Conservation (phyloP, 1,284 basidiomycete genomes). For the Pseudozyma sp. region DNA sequence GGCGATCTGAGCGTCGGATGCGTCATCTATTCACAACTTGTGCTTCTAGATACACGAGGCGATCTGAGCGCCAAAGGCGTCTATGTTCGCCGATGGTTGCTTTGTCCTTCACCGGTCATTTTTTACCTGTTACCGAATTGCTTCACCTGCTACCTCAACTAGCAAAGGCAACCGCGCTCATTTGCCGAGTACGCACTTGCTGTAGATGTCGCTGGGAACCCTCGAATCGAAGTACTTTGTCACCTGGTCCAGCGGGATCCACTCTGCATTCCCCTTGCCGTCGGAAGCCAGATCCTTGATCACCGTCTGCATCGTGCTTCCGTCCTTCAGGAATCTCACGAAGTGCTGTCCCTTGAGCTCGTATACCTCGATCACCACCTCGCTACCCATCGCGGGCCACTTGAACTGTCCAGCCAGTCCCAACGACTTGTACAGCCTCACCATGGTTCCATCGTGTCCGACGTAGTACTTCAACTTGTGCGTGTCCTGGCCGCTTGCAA, state of each 20-base stretch:
- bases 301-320: slow-evolving; percentile 32
- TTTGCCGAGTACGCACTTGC: slow-evolving; percentile 40
- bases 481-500: slow-evolving; percentile 18
- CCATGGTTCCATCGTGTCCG: slow-evolving; percentile 60
- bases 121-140: too few relatives aligned
- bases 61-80: too few relatives aligned
- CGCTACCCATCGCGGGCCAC: slow-evolving; percentile 51
- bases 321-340: slow-evolving; percentile 37
- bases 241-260: slow-evolving; percentile 38
- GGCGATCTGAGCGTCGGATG: too few relatives aligned
- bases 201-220: slow-evolving; percentile 43
- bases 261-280: slow-evolving; percentile 9
- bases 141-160: too few relatives aligned
- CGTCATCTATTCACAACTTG: too few relatives aligned
- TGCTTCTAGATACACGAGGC: too few relatives aligned
- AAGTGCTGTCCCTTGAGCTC: slow-evolving; percentile 14
- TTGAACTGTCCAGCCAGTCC: slow-evolving; percentile 36
- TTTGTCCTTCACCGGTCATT: too few relatives aligned
- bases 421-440: slow-evolving; percentile 49
- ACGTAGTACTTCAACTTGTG: slow-evolving; percentile 50
- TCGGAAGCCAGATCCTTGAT: slow-evolving; percentile 18
- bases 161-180: neutral
- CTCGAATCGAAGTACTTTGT: slow-evolving; percentile 39
- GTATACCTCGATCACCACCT: slow-evolving; percentile 55
- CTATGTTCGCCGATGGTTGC: too few relatives aligned